A percentile compares a stretch with the other conserved stretches of the same genome.
Conservation (phyloP, 1,284 basidiomycete genomes). For the Moniliophthora roreri region DNA sequence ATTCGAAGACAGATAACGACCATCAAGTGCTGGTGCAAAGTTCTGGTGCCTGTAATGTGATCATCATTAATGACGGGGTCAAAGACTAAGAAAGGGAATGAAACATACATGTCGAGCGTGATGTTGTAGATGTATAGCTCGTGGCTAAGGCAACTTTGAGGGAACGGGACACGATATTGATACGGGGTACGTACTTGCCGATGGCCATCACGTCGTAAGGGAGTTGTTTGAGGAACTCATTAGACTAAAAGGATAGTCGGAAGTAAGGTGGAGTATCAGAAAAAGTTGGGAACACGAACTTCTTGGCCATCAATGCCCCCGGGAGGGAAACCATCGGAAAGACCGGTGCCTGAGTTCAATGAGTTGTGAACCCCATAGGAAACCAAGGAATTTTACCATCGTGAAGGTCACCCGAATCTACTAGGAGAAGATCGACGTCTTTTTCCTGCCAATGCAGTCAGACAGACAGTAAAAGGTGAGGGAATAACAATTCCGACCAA, state of each 20-base stretch:
- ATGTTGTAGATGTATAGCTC: constrained; percentile 83
- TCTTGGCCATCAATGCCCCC: constrained; percentile 75
- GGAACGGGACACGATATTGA: constrained; percentile 7
- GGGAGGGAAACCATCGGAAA: constrained; percentile 70
- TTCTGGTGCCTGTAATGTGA: constrained; percentile 55
- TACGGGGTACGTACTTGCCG: constrained; percentile 62
- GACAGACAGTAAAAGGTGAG: not conserved
- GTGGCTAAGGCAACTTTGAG: constrained; percentile 50
- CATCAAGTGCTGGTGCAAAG: constrained; percentile 70
- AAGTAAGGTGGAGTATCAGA: not conserved
- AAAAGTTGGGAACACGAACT: constrained; percentile 32
- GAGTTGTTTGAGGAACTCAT: constrained; percentile 71
- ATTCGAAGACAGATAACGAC: constrained; percentile 82
- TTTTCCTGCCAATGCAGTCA: constrained; percentile 43
- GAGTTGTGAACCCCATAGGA: not conserved
- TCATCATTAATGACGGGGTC: constrained; percentile 17
- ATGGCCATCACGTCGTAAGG: constrained; percentile 85
- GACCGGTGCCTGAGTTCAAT: constrained; percentile 47
- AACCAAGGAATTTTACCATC: constrained; percentile 49
- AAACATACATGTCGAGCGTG: constrained; percentile 68
- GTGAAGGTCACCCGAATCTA: constrained; percentile 79
- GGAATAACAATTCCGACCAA: constrained; percentile 30
- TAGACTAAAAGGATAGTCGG: constrained; percentile 40
- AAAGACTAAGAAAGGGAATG: constrained; percentile 14
- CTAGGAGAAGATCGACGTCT: constrained; percentile 68